These are phyloP conservation scores for Aurinia saxatilis DNA, from an alignment of 345 rosid genomes.

Conservation along the genomic window DNA sequence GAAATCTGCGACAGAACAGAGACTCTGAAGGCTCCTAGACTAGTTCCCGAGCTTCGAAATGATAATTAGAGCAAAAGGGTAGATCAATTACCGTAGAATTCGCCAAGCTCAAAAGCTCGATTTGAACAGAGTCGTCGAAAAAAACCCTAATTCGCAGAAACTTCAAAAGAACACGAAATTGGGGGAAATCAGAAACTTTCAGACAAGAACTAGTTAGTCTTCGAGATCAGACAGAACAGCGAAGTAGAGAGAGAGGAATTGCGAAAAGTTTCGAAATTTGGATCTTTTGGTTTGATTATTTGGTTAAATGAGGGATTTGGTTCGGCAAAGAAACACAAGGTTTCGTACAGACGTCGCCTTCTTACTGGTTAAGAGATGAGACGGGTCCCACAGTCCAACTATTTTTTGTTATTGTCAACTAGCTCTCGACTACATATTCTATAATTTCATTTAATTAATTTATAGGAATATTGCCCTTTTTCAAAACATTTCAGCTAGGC, in stretches of 20 bases:
- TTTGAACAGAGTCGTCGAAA: conserved; percentile 15
- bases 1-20: neutral
- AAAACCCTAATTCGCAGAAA: conserved; percentile 24
- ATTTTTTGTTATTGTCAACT: neutral
- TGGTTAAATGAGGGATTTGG: conserved; percentile 25
- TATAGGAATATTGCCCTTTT: neutral
- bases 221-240: conserved; percentile 22
- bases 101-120: conserved; percentile 26
- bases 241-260: conserved; percentile 11
- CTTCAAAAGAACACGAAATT: neutral
- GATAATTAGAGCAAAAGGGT: neutral
- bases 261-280: conserved; percentile 12
- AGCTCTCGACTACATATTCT: neutral
- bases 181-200: neutral
- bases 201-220: neutral
- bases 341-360: conserved; percentile 5
- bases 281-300: conserved; percentile 12
- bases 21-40: neutral
- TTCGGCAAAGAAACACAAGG: conserved; percentile 17
- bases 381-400: conserved; percentile 21
- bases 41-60: conserved; percentile 2
- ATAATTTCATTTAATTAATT: neutral
- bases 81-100: conserved; percentile 21
- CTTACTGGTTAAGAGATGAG: neutral
- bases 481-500: conserved; percentile 25